phyloP scores from a whole-genome alignment of 2,329 filamentous ascomycete genomes.

The Dactylellina drechsleri region DNA sequence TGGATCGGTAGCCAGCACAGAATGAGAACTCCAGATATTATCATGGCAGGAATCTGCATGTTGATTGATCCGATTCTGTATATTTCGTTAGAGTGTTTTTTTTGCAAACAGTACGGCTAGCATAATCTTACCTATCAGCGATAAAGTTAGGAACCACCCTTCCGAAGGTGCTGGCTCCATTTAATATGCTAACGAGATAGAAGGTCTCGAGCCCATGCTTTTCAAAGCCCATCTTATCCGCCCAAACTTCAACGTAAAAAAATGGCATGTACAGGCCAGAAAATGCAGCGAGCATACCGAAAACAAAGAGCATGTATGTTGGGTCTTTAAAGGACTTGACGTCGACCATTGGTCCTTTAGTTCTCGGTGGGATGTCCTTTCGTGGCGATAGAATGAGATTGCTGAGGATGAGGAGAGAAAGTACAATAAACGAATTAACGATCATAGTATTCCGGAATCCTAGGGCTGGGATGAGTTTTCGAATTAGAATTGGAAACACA shows the following conservation, averaged over 20 bases:
- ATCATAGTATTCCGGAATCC: conserved; percentile 75
- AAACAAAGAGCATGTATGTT: conserved; percentile 64
- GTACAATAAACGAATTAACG: conserved; percentile 66
- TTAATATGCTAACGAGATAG: conserved; percentile 65
- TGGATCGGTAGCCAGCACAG: conserved; percentile 65
- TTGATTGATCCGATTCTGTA: conserved; percentile 49
- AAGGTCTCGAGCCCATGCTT: conserved; percentile 58
- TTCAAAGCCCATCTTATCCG: conserved; percentile 34
- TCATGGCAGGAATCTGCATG: conserved; percentile 58
- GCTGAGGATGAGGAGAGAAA: conserved; percentile 64
- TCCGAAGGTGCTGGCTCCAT: conserved; percentile 65
- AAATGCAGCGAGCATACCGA: conserved; percentile 62
- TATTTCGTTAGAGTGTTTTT: background rate
- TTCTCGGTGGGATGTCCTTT: conserved; percentile 59
- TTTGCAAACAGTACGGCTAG: background rate
- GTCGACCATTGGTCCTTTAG: conserved; percentile 65
- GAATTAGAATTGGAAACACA: conserved; percentile 70
- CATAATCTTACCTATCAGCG: conserved; percentile 60
- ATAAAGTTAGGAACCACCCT: conserved; percentile 64
- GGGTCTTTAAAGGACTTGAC: conserved; percentile 66
- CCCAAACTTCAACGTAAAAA: conserved; percentile 63
- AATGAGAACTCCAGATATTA: conserved; percentile 63
- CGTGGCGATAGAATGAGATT: conserved; percentile 66
- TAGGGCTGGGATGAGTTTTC: conserved; percentile 69
- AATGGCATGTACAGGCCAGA: conserved; percentile 66